Evolutionary conservation across 306 rosid genomes (phyloP).

Genomic region (Erythrophleum fordii): DNA sequence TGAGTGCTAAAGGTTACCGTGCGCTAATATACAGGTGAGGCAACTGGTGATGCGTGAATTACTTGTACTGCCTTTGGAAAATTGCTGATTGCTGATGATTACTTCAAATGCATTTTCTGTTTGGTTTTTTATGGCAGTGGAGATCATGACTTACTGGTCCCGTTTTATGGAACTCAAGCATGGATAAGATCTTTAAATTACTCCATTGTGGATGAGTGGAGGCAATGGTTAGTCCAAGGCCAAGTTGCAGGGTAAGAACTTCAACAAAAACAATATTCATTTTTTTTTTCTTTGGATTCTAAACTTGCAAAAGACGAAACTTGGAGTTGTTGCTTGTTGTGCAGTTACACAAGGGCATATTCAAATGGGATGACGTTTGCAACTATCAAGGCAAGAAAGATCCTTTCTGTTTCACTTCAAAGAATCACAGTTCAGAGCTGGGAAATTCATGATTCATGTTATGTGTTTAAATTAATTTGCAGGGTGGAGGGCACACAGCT

Average conservation of each 20-base stretch:
- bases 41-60: neutral
- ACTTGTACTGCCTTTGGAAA: neutral
- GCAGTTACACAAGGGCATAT: conserved; percentile 50
- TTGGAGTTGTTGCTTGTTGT: neutral
- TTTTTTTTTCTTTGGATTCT: too few species aligned
- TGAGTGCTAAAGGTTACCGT: conserved; percentile 47
- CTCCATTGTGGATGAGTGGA: conserved; percentile 54
- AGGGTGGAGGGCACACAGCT: conserved; percentile 61
- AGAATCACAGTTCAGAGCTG: neutral
- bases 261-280: neutral
- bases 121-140: conserved; percentile 38
- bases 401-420: neutral
- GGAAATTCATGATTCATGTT: neutral
- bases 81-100: neutral
- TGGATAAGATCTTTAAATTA: conserved; percentile 56
- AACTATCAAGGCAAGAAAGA: conserved; percentile 49
- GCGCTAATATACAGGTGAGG: conserved; percentile 50
- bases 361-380: conserved; percentile 54
- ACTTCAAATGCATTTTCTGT: neutral
- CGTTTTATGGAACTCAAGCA: conserved; percentile 48
- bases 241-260: conserved; percentile 52
- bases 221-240: conserved; percentile 47
- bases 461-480: neutral
- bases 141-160: conserved; percentile 47
- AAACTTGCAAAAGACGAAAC: too few species aligned